These are phyloP conservation scores for Baorangia bicolor DNA, from an alignment of 768 basidiomycete genomes.

Conservation along the genomic window DNA sequence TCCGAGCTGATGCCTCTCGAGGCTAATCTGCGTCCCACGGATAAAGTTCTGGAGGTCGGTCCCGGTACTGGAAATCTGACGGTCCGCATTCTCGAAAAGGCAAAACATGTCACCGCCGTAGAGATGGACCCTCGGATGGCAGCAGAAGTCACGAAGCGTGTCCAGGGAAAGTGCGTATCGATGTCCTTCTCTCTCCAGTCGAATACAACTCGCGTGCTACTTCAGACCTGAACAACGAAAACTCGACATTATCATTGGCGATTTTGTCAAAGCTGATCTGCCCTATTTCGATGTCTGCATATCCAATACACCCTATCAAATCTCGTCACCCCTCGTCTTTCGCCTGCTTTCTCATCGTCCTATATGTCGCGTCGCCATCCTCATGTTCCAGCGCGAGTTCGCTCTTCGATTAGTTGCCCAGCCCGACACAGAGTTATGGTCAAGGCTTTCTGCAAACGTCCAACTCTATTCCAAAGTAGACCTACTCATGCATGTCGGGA, in stretches of 20 bases:
- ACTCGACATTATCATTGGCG: constrained; percentile 92
- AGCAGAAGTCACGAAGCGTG: constrained; percentile 93
- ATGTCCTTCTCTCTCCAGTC: neutral
- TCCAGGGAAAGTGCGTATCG: constrained; percentile 90
- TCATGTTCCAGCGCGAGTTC: constrained; percentile 99
- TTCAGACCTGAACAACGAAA: constrained; percentile 91
- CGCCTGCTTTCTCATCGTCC: constrained; percentile 95
- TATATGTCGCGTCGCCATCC: constrained; percentile 87
- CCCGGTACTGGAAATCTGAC: constrained; percentile 98
- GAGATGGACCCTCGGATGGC: constrained; percentile 99
- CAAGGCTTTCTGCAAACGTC: constrained; percentile 91
- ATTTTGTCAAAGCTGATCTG: constrained; percentile 97
- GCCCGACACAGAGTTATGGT: constrained; percentile 87
- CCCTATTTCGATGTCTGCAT: constrained; percentile 99
- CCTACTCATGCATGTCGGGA: constrained; percentile 93
- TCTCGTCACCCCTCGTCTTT: constrained; percentile 97
- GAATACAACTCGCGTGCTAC: neutral
- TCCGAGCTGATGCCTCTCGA: constrained; percentile 30
- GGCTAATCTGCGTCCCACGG: constrained; percentile 91
- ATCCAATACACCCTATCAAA: constrained; percentile 98
- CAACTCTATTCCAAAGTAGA: constrained; percentile 97
- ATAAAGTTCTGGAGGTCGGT: constrained; percentile 95
- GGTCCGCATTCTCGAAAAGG: constrained; percentile 88
- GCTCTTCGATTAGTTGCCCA: constrained; percentile 87
- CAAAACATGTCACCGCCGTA: constrained; percentile 89